Evolutionary conservation across 306 rosid genomes (phyloP).

Genomic region (Hippophae rhamnoides): DNA sequence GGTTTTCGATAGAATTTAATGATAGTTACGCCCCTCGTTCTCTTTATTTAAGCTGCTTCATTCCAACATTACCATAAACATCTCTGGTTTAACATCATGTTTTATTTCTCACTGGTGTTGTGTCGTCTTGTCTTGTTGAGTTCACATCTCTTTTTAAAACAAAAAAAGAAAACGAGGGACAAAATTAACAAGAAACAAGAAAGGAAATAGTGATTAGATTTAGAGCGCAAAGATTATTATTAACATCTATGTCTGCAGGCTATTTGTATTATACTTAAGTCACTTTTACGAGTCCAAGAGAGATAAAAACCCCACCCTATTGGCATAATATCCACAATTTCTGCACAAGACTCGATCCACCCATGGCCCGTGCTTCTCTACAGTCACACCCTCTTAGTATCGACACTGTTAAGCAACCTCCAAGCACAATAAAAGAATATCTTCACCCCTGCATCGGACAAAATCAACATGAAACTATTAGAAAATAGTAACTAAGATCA

Average conservation of each 20-base stretch:
- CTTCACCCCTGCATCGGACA: conserved; percentile 40
- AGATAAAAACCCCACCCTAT: conserved; percentile 25
- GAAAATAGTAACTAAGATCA: too few relatives aligned
- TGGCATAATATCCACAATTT: conserved; percentile 34
- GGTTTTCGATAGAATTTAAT: too few relatives aligned
- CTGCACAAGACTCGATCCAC: conserved; percentile 36
- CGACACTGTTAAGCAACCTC: conserved; percentile 52
- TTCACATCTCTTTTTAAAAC: too few relatives aligned
- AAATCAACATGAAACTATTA: background rate
- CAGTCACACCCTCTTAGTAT: conserved; percentile 38
- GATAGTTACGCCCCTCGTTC: too few relatives aligned
- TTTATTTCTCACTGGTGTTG: too few relatives aligned
- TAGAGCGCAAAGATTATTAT: conserved; percentile 32
- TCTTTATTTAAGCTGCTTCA: too few relatives aligned
- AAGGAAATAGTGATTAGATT: background rate
- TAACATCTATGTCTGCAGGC: conserved; percentile 44
- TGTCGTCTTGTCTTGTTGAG: too few relatives aligned
- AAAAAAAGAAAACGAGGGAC: too few relatives aligned
- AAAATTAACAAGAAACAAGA: too few relatives aligned
- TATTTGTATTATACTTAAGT: conserved; percentile 33
- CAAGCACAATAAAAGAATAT: conserved; percentile 55
- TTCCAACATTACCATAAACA: too few relatives aligned
- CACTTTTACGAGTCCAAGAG: conserved; percentile 42
- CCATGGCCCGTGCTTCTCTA: conserved; percentile 38
- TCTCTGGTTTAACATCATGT: too few relatives aligned